Base-by-base conservation (phyloP, 768 basidiomycete species). In the Lentinula lateritia region DNA sequence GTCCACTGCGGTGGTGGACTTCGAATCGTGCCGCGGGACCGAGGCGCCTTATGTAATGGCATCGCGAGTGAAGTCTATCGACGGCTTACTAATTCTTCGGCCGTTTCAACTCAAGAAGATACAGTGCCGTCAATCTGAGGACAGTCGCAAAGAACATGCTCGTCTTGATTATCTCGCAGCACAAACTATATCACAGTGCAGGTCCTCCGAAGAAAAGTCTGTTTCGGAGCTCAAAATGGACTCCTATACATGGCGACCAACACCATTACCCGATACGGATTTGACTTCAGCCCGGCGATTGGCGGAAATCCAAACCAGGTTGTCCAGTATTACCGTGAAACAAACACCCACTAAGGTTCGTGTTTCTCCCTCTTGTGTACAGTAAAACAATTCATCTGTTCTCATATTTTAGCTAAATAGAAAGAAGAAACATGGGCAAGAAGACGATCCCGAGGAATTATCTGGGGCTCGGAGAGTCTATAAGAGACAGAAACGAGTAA, bases 161-260 rank as follows among this genome's bases (percentile, higher is more conserved):
- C 23, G 34, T 34, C 53, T 70, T 45, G 63, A 67, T 6, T 55
- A 36, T 18, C 34, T 55, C 6, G 15, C 32, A 0, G 1, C 28
- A 0, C 12, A 18, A 35, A 55, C 53, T 34, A 6, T 55, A 55
- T 36, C 13, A 13, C 2, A 8, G 3, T 55, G 53, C 18, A 4
- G 8, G 46, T 48, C 8, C 2, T 1, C 18, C 2, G 18, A 18
- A 8, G 15, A 48, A 1, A 48, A 15, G 1, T 8, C 18, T 20
- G 8, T 6, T 10, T 12, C 18, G 18, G 6, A 48, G 9, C 46
- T 18, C 18, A 8, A 12, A 1, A 18, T 12, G 3, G 6, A 20
- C 6, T 20, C 23, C 23, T 23, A 2, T 23, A 23, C 23, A 23
- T 23, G 23, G 46, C 3, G 3, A 1, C 46, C 46, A 20, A 48